Evolutionary conservation across 108 stramenopile species (phyloP), one percentile per base, ranked within the genome.

Genomic region (Skeletonema menzelii): DNA sequence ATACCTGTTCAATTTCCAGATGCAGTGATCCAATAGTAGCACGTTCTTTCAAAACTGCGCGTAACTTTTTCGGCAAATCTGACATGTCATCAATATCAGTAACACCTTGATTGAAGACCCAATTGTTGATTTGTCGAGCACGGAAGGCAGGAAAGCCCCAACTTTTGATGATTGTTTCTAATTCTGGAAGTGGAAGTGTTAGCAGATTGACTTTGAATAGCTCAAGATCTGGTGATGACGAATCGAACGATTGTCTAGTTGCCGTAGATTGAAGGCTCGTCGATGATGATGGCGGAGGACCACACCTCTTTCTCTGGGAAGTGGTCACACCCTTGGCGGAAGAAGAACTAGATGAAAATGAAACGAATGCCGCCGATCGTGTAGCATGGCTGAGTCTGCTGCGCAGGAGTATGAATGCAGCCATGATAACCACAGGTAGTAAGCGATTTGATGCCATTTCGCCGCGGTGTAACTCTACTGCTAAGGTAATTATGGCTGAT

Each of bases 61-160:
- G 80, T 4, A 97, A 75, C 15, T 65, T 68, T 60, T 87, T 83
- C 8, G 98, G 98, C 20, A 98, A 66, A 69, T 96, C 91, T 26
- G 69, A 59, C 98, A 98, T 98, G 17, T 91, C 79, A 17, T 84
- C 75, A 32, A 97, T 82, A 58, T 86, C 72, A 5, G 63, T 82
- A 44, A 91, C 81, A 4, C 97, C 97, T 38, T 92, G 84, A 22
- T 77, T 67, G 55, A 84, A 92, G 56, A 97, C 76, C 92, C 93
- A 95, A 56, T 89, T 75, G 46, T 82, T 79, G 26, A 98, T 83
- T 86, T 98, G 98, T 67, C 84, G 69, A 44, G 95, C 94, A 8
- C 96, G 86, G 73, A 86, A 98, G 65, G 90, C 83, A 20, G 95
- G 96, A 63, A 85, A 74, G n/a, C 62, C 65, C 87, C 87, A 89